Evolutionary conservation across 331 rosid species (phyloP), one percentile per base, ranked within the genome.

Genomic region (Telfairia occidentalis): DNA sequence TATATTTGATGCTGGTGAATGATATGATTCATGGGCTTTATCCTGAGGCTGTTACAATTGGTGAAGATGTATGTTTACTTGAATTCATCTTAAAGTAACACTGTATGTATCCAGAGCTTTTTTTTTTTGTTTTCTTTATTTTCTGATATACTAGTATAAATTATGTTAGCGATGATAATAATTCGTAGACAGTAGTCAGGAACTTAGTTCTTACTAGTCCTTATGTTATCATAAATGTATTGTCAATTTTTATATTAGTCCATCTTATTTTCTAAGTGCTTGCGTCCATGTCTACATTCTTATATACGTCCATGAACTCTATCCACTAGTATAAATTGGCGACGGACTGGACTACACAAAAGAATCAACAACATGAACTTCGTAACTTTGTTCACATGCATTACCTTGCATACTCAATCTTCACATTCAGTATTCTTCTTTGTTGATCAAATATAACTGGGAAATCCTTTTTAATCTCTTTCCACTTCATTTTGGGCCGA

Each of bases 21-120:
- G 99, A 95, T 89, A 28, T 95, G 83, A 92, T 95, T 83, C 99
- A 86, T 21, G 99, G 99, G 50, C 99, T 95, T 71, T 92, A 75
- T 81, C 97, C 99, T 0, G 96, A 92, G 82, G 96, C 97, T 78
- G 82, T 95, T 78, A 66, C 85, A 73, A 66, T 95, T 82, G 99
- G 99, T 81, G 99, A 95, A 92, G 99, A 95, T 89, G 97, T 95
- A 92, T 74, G 93, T 64, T 76, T 54, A n/a, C 65, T 72, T 73
- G 69, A 69, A 69, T 46, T 52, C 75, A 37, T 75, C 21, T 26
- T 59, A 9, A 57, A 75, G 9, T 57, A 9, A 42, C 28, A 60
- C 4, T 24, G 38, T 6, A 5, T 55, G 46, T 55, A 35, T 24
- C 38, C 21, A 15, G 10, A 30, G 21, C 23, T 35, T 9, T 7